Evolutionary conservation across 2,329 filamentous ascomycete genomes (phyloP), one percentile per base, ranked within the genome.

Genomic region (Penicillium sp.): DNA sequence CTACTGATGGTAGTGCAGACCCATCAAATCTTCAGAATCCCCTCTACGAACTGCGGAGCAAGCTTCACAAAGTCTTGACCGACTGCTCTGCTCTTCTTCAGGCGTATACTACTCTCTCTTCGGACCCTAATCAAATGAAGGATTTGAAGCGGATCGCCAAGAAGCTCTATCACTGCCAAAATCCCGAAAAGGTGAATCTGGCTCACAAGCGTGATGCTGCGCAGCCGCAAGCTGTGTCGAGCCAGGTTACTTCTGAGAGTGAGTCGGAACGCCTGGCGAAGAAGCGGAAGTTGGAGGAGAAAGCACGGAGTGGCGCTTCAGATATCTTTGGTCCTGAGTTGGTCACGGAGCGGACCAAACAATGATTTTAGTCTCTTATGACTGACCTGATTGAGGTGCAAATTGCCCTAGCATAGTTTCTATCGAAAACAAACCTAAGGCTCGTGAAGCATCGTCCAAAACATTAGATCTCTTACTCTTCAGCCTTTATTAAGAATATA

Each of bases 161-260:
- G 65, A 82, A 82, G 60, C 65, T 80, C 13, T 78, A 75, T 55
- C 74, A 76, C 35, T 82, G 79, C 57, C 76, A 79, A 61, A 79
- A 81, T 58, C 77, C 78, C 0, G 77, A 81, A 56, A 80, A 80
- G 59, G 65, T 70, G 1, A 77, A 79, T 53, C 61, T 79, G 3
- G 70, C 73, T 1, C 74, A 77, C 64, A 80, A 80, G 63, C 69
- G 77, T 21, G 74, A 75, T 16, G 71, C 72, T 11, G 67, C 73
- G 10, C 71, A 21, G 69, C 66, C 21, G 52, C 63, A 24, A 13
- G 52, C 60, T 16, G 47, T 47, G 2, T 68, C 60, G 7, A 69
- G 68, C 2, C 50, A 66, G 5, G 68, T 63, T 5, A 69, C 65
- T 0, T 73, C 70, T 4, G 73, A 74, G 50, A 75, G 68, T 37